A percentile compares a stretch with the other conserved stretches of the same genome.
Evolutionary conservation across 2,329 filamentous ascomycete species (phyloP).

Genomic region (Pyrenochaeta sp.): DNA sequence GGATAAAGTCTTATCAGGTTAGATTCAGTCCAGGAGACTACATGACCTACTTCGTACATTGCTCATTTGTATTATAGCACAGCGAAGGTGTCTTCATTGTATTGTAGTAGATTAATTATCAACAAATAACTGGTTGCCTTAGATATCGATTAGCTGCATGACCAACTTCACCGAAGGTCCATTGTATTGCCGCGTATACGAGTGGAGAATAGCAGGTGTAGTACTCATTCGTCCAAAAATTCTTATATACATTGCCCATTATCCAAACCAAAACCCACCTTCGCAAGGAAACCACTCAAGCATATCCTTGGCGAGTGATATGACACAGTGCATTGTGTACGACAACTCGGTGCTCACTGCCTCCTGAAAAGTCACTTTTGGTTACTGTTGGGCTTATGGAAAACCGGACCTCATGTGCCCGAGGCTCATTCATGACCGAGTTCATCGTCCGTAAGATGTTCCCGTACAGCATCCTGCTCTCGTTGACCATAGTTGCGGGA

Average conservation of each 20-base stretch:
- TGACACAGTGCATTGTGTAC: slow-evolving; percentile 25
- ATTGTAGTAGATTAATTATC: not conserved
- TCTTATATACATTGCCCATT: not conserved
- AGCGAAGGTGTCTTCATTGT: slow-evolving; percentile 1
- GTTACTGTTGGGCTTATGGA: slow-evolving; percentile 22
- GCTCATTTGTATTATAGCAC: not conserved
- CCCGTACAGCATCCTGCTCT: slow-evolving; percentile 24
- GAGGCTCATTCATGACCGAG: slow-evolving; percentile 10
- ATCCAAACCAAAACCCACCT: not conserved
- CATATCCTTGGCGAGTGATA: not conserved
- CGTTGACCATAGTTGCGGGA: slow-evolving; percentile 23
- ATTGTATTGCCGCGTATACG: too few relatives aligned
- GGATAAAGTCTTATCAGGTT: not conserved
- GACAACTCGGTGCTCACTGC: slow-evolving; percentile 18
- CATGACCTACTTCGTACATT: not conserved
- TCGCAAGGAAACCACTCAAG: not conserved
- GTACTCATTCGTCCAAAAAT: not conserved
- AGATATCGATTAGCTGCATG: too few relatives aligned
- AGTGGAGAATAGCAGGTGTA: too few relatives aligned
- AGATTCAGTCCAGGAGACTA: not conserved
- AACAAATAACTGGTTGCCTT: too few relatives aligned
- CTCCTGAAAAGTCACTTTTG: slow-evolving; percentile 15
- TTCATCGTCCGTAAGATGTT: slow-evolving; percentile 17
- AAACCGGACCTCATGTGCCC: slow-evolving; percentile 22
- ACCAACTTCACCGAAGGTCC: too few relatives aligned